These are phyloP conservation scores for Podospora bellae-mahoneyi DNA, from an alignment of 495 filamentous ascomycete species.

Conservation along the genomic window DNA sequence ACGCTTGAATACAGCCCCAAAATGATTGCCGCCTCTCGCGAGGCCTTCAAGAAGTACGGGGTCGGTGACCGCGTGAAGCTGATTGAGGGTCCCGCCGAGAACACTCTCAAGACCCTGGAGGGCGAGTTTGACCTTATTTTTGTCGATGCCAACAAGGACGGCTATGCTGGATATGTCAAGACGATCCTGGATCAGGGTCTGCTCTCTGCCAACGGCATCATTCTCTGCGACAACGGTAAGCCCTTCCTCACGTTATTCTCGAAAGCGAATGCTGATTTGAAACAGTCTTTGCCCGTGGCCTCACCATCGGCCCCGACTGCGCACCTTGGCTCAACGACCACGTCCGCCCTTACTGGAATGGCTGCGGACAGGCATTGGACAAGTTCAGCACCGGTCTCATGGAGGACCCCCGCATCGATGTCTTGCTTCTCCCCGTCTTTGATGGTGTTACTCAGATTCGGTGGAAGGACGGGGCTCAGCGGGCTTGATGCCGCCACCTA, in stretches of 20 bases:
- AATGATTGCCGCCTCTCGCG: not conserved
- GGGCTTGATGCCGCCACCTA: too few relatives aligned
- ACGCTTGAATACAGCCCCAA: not conserved
- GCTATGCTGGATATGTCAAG: not conserved
- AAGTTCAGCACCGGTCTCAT: not conserved
- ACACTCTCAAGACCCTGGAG: not conserved
- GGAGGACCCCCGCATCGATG: not conserved
- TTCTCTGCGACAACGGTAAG: not conserved
- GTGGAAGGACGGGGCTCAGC: not conserved
- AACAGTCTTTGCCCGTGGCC: conserved; percentile 1
- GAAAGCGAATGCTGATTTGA: not conserved
- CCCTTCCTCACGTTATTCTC: not conserved
- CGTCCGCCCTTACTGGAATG: not conserved
- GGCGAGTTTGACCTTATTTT: not conserved
- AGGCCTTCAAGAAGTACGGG: not conserved
- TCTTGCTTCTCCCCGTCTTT: not conserved
- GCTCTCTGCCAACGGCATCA: not conserved
- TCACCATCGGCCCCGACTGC: not conserved
- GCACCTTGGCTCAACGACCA: not conserved
- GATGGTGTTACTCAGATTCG: not conserved
- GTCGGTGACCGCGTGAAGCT: not conserved
- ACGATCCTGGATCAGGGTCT: not conserved
- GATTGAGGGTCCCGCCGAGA: not conserved
- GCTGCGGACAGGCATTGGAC: not conserved
- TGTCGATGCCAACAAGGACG: not conserved